These are phyloP conservation scores for Dothiorella sarmentorum DNA, from an alignment of 2,329 filamentous ascomycete species.

Conservation along the genomic window DNA sequence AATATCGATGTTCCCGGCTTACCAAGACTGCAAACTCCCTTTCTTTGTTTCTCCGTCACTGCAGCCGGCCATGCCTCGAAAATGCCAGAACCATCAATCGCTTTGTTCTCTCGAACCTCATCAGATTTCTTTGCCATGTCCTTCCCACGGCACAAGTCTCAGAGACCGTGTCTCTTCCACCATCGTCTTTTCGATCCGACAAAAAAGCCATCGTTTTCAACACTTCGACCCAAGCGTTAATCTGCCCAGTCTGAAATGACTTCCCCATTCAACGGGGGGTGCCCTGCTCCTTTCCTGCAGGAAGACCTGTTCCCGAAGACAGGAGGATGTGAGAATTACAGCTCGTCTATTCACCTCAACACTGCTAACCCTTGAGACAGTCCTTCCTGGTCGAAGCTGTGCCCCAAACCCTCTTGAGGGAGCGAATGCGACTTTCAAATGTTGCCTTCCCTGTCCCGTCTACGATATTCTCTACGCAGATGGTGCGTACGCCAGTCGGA, in stretches of 20 bases:
- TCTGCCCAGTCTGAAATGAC: neutral
- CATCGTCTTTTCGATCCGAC: neutral
- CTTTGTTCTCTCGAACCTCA: neutral
- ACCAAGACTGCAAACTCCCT: too few relatives aligned
- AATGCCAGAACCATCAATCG: neutral
- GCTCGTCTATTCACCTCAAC: too few relatives aligned
- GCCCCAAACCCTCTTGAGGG: slow-evolving; percentile 25
- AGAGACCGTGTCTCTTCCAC: neutral
- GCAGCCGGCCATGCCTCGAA: slow-evolving; percentile 1
- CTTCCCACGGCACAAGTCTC: neutral
- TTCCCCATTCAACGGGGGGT: slow-evolving; percentile 15
- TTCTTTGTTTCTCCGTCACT: slow-evolving; percentile 1
- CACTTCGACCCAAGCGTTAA: neutral
- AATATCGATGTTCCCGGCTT: neutral
- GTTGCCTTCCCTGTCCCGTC: slow-evolving; percentile 81
- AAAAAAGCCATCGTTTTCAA: neutral
- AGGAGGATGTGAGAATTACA: slow-evolving; percentile 25
- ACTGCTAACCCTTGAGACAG: slow-evolving; percentile 13
- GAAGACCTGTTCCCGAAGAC: slow-evolving; percentile 24
- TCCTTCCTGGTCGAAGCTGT: slow-evolving; percentile 24
- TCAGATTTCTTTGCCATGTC: neutral
- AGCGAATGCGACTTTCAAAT: slow-evolving; percentile 36
- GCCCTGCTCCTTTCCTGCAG: slow-evolving; percentile 27
- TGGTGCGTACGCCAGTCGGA: slow-evolving; percentile 34
- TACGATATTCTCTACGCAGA: slow-evolving; percentile 66